These are phyloP conservation scores for Diutina sp. DNA, from an alignment of 1,139 yeast genomes.

Conservation along the genomic window DNA sequence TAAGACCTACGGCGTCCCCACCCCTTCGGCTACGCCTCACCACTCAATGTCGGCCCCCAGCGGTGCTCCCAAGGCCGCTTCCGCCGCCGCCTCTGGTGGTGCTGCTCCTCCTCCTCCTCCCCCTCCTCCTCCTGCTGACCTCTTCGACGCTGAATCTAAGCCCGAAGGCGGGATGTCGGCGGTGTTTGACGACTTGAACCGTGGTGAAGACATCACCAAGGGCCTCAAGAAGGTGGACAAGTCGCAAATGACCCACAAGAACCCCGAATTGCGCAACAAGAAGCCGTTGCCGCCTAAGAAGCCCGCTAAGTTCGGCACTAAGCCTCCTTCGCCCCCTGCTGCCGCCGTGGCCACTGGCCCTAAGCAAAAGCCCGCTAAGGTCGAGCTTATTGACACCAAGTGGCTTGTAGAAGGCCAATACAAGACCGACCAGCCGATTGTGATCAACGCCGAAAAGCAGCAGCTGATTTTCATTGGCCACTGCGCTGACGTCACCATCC, in stretches of 20 bases:
- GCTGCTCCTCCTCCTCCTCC: conserved; percentile 56
- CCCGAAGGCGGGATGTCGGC: conserved; percentile 61
- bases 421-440: conserved; percentile 29
- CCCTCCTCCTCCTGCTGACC: conserved; percentile 55
- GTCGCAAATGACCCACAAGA: conserved; percentile 90
- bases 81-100: conserved; percentile 13
- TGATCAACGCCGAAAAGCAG: conserved; percentile 67
- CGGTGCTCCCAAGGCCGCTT: conserved; percentile 8
- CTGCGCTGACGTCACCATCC: conserved; percentile 61
- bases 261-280: conserved; percentile 61
- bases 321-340: not conserved
- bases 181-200: conserved; percentile 81
- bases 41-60: not conserved
- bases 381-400: conserved; percentile 66
- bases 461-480: conserved; percentile 86
- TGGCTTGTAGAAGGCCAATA: conserved; percentile 62
- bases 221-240: conserved; percentile 86
- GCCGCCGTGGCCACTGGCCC: conserved; percentile 13
- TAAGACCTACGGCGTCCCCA: not conserved
- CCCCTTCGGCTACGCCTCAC: not conserved
- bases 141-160: conserved; percentile 26
- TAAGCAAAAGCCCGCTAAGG: conserved; percentile 56
- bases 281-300: conserved; percentile 33
- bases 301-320: conserved; percentile 38
- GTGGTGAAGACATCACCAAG: conserved; percentile 75